phyloP scores from a whole-genome alignment of 352 stramenopile genomes.

The Saprolegnia diclina region DNA sequence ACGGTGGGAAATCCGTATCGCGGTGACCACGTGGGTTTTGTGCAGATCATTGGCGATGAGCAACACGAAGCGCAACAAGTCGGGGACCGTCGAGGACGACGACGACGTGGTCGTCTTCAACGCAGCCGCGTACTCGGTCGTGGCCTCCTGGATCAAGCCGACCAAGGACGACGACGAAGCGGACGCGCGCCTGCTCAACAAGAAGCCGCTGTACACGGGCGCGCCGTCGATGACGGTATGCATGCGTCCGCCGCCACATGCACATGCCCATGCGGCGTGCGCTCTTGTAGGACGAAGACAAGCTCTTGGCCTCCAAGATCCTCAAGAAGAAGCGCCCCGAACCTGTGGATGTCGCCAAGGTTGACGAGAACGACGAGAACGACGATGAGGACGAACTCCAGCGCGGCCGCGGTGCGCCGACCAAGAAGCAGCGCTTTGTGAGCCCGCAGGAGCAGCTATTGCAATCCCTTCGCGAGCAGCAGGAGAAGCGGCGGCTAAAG shows the following conservation, averaged over 20 bases:
- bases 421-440: conserved; percentile 14
- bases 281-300: conserved; percentile 23
- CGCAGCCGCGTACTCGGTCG: conserved; percentile 20
- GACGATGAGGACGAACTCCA: not conserved
- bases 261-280: no score
- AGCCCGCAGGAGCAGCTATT: conserved; percentile 18
- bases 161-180: conserved; percentile 13
- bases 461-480: conserved; percentile 17
- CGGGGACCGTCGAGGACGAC: conserved; percentile 5
- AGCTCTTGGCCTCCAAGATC: conserved; percentile 25
- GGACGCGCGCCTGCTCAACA: not conserved
- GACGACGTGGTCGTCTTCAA: conserved; percentile 26
- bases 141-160: conserved; percentile 20
- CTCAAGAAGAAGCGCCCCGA: conserved; percentile 24
- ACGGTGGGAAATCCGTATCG: not conserved
- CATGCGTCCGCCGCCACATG: not conserved
- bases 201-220: conserved; percentile 24
- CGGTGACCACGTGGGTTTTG: not conserved
- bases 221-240: not conserved
- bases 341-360: not conserved
- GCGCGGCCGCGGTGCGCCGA: not conserved
- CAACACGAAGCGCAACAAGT: not conserved
- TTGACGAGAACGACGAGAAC: not conserved
- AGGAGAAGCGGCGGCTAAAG: conserved; percentile 21
- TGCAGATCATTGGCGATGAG: conserved; percentile 11